Base-by-base conservation (phyloP, 176 grass and related monocot species). In the Elaeis guineensis region DNA sequence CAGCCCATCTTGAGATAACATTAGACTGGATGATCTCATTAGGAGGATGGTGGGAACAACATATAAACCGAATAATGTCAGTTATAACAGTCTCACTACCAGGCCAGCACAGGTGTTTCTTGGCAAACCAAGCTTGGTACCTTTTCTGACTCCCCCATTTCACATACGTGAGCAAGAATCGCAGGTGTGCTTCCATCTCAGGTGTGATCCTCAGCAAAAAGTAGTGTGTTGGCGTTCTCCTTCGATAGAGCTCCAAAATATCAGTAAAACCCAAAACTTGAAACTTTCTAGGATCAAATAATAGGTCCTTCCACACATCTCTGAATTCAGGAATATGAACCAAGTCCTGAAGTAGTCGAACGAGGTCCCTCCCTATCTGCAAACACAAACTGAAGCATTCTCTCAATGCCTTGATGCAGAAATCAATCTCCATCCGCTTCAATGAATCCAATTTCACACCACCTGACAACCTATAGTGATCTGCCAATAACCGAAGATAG, bases 131-230 rank as follows among this genome's bases (percentile, higher is more conserved):
- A 9, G 79, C 58, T 69, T 91, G 92, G 73, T 91, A 91, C 54
- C 72, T 79, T 69, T 82, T 81, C 63, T 97, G 92, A 49, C 52
- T 52, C 21, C 84, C 92, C 83, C 80, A 97, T 73, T 78, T 91
- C 24, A 97, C 92, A 73, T 66, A 65, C 65, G 63, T 88, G 65
- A 91, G 86, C 66, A 89, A 68, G 80, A 97, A 97, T n/a, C 89
- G 67, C 59, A 97, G 79, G 32, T 97, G 83, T 0, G 32, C 58
- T 69, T 91, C 87, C 81, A 97, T 97, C 75, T 97, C 83, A 3
- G 59, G 72, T 5, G 59, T 72, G 54, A 97, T 76, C 61, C 78
- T 50, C 49, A 91, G 22, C 0, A 57, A 63, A 0, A 76, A 17
- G 66, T 70, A 80, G 64, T 86, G 83, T 11, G 25, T 63, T 3